Evolutionary conservation across 345 rosid species (phyloP).

Genomic region (Bruguiera sexangula): DNA sequence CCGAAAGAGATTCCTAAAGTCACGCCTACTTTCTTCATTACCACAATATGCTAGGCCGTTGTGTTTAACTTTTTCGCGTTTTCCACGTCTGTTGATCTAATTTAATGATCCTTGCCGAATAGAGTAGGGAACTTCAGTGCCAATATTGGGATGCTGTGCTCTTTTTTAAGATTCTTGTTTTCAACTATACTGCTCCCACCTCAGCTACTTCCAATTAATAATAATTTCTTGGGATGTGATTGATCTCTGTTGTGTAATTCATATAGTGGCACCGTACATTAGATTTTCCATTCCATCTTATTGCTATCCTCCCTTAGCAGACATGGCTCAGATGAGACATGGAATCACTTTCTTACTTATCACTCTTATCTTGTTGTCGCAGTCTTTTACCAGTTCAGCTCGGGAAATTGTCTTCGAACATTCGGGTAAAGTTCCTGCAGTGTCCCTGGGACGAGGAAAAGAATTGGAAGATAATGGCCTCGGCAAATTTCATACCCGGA

Average conservation of each 20-base stretch:
- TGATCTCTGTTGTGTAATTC: neutral
- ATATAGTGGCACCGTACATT: neutral
- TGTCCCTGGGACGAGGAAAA: neutral
- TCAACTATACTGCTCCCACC: neutral
- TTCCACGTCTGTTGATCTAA: too few species aligned
- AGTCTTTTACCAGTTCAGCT: constrained; percentile 17
- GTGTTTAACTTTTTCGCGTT: too few species aligned
- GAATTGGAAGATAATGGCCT: neutral
- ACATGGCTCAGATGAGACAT: constrained; percentile 10
- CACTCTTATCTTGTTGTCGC: constrained; percentile 8
- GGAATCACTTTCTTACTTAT: constrained; percentile 6
- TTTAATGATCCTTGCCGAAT: too few species aligned
- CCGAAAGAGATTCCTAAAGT: neutral
- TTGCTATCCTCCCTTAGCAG: neutral
- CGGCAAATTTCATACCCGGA: neutral
- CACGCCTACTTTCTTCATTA: too few species aligned
- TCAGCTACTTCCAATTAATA: neutral
- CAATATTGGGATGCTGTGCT: neutral
- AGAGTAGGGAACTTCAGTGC: neutral
- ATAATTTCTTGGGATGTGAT: neutral
- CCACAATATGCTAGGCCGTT: too few species aligned
- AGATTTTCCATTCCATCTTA: neutral
- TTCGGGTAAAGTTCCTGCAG: neutral
- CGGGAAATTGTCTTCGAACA: neutral
- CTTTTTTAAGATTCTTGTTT: neutral